Conservation (phyloP, 768 basidiomycete species). For the Pisolithus sp. region DNA sequence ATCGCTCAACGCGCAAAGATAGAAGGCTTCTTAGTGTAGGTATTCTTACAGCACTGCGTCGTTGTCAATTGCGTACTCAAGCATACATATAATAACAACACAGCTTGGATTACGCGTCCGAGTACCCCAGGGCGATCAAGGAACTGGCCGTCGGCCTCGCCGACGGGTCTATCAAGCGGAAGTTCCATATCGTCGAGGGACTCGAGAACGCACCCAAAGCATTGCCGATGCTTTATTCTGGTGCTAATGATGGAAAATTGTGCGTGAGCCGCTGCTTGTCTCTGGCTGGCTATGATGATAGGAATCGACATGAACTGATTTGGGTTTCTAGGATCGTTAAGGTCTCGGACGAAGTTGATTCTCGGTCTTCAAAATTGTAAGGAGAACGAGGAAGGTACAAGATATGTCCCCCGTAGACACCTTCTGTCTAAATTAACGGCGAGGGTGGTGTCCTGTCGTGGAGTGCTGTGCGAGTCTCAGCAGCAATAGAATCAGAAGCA, state of each 20-base stretch:
- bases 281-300: not conserved
- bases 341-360: constrained; percentile 38
- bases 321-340: constrained; percentile 44
- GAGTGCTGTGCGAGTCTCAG: not conserved
- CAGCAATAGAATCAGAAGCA: too few species aligned
- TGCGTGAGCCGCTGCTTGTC: constrained; percentile 10
- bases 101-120: constrained; percentile 68
- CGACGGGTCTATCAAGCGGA: constrained; percentile 70
- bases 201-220: constrained; percentile 66
- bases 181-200: constrained; percentile 75
- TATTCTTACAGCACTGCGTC: not conserved
- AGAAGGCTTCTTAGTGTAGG: constrained; percentile 78
- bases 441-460: too few species aligned
- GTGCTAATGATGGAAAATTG: constrained; percentile 78
- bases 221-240: constrained; percentile 66
- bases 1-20: constrained; percentile 76
- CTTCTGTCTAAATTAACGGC: not conserved
- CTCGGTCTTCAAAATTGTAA: not conserved
- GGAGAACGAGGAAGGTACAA: not conserved
- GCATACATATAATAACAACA: not conserved
- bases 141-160: constrained; percentile 53
- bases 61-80: constrained; percentile 1
- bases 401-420: not conserved
- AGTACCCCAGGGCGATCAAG: constrained; percentile 51
- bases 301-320: not conserved